Evolutionary conservation across 768 basidiomycete genomes (phyloP).

Genomic region (Podaxis sp.): DNA sequence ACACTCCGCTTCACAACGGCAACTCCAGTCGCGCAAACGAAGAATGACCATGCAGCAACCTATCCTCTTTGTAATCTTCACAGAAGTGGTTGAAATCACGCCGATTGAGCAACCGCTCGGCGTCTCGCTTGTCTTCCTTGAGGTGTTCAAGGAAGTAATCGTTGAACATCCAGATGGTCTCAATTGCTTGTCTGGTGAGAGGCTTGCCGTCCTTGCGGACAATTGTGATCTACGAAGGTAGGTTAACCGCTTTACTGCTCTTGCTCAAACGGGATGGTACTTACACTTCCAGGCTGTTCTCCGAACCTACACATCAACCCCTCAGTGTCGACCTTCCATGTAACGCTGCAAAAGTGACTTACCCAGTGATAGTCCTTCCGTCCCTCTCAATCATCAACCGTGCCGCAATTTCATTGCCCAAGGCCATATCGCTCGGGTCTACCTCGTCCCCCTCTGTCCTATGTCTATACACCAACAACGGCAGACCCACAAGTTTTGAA

Average conservation of each 20-base stretch:
- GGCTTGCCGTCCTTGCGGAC: conserved; percentile 5
- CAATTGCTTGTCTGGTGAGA: conserved; percentile 9
- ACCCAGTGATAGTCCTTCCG: neutral
- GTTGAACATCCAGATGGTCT: conserved; percentile 9
- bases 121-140: neutral
- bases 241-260: neutral
- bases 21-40: neutral
- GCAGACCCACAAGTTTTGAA: neutral
- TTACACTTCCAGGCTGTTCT: conserved; percentile 2
- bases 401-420: conserved; percentile 3
- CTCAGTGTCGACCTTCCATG: neutral
- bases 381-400: conserved; percentile 1
- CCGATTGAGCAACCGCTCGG: conserved; percentile 3
- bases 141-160: conserved; percentile 9
- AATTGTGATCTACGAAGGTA: neutral
- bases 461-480: conserved; percentile 6
- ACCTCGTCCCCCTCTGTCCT: neutral
- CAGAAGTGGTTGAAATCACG: conserved; percentile 6
- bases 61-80: conserved; percentile 7
- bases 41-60: conserved; percentile 2
- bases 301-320: neutral
- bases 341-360: neutral
- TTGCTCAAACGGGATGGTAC: neutral
- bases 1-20: conserved; percentile 1
- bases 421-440: neutral